A percentile compares a stretch with the other conserved stretches of the same genome.
Conservation (phyloP, 176 grass and related monocot species). For the Elaeis guineensis region DNA sequence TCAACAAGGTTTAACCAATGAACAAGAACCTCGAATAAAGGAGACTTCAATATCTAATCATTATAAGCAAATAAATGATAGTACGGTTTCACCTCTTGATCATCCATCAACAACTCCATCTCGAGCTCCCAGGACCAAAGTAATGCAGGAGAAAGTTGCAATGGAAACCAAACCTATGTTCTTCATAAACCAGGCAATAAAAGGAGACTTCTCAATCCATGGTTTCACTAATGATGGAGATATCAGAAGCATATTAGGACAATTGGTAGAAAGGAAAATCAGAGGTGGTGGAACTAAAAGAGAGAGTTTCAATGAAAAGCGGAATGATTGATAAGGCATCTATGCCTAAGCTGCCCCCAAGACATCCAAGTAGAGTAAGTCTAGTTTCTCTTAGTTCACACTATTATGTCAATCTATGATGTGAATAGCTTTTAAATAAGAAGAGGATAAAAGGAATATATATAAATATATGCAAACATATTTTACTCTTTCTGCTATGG, state of each 20-base stretch:
- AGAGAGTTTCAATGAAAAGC: constrained; percentile 20
- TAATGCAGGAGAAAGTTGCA: constrained; percentile 19
- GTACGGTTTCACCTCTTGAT: not conserved
- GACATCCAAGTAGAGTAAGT: constrained; percentile 27
- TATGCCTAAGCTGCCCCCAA: constrained; percentile 14
- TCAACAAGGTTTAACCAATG: constrained; percentile 31
- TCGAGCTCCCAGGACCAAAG: not conserved
- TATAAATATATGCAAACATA: too few relatives aligned
- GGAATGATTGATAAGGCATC: constrained; percentile 14
- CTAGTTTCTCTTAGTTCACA: not conserved
- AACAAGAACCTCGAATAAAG: constrained; percentile 11
- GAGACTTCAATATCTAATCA: not conserved
- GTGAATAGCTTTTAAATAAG: too few relatives aligned
- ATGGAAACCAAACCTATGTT: constrained; percentile 73
- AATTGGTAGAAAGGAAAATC: constrained; percentile 11
- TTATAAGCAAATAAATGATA: not conserved
- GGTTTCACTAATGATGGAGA: constrained; percentile 25
- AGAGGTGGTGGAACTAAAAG: constrained; percentile 14
- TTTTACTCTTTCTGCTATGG: constrained; percentile 1
- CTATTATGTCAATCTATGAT: too few relatives aligned
- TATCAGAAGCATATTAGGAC: constrained; percentile 15
- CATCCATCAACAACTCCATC: not conserved
- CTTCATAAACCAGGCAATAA: constrained; percentile 92
- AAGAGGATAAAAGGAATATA: too few relatives aligned
- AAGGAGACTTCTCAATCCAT: constrained; percentile 44